Evolutionary conservation across 768 basidiomycete species (phyloP).

Genomic region (Calvatia gigantea): DNA sequence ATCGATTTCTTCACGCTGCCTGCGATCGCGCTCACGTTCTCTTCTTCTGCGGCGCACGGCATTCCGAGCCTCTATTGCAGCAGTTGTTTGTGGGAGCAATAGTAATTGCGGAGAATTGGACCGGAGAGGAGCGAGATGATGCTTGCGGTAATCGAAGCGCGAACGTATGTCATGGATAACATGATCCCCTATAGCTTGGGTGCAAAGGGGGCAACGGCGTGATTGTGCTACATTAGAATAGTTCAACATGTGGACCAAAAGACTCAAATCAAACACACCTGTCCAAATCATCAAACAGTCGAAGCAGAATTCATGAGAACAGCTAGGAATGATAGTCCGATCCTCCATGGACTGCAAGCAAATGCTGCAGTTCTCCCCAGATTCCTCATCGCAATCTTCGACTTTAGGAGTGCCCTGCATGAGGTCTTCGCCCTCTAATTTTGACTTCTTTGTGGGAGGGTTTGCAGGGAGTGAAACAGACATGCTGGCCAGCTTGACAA

Average conservation of each 20-base stretch:
- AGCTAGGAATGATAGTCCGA: constrained; percentile 76
- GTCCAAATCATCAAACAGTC: constrained; percentile 88
- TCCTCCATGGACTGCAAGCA: constrained; percentile 79
- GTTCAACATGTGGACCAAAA: not conserved
- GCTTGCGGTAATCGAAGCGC: constrained; percentile 77
- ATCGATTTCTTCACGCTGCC: constrained; percentile 45
- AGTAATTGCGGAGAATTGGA: constrained; percentile 39
- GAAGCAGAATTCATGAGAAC: constrained; percentile 93
- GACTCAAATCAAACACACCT: constrained; percentile 41
- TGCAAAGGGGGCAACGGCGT: constrained; percentile 73
- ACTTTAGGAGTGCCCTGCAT: constrained; percentile 8
- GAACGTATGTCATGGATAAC: constrained; percentile 80
- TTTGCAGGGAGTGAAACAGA: not conserved
- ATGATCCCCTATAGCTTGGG: constrained; percentile 63
- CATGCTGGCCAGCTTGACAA: constrained; percentile 1
- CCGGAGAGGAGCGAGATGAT: constrained; percentile 66
- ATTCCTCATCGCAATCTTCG: constrained; percentile 30
- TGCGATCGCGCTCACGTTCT: constrained; percentile 43
- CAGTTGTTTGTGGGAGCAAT: constrained; percentile 23
- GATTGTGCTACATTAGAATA: constrained; percentile 57
- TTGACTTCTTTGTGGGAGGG: constrained; percentile 1
- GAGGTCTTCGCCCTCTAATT: not conserved
- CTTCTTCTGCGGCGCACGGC: constrained; percentile 26
- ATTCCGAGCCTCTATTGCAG: constrained; percentile 24
- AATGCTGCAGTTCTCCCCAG: constrained; percentile 75